Conservation (phyloP, 169 alveolate species). For the Plasmodium inui region DNA sequence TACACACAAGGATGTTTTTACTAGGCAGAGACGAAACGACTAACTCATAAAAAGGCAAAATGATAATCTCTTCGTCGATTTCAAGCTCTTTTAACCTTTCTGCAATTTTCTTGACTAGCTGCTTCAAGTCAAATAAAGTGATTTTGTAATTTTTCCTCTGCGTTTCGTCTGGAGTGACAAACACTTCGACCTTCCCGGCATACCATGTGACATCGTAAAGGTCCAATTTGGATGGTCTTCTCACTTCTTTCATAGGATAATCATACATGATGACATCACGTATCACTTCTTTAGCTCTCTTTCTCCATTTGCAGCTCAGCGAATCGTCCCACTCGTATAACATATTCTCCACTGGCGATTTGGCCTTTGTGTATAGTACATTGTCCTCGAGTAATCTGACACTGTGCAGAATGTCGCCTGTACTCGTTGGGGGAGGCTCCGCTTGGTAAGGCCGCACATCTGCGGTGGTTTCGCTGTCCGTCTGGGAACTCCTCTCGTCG, state of each 20-base stretch:
- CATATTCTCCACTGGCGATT: slow-evolving; percentile 78
- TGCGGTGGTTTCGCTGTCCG: not conserved
- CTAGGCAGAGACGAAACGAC: slow-evolving; percentile 20
- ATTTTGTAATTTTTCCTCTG: slow-evolving; percentile 60
- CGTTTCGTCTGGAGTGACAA: slow-evolving; percentile 73
- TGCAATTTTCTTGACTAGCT: slow-evolving; percentile 56
- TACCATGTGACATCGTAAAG: slow-evolving; percentile 86
- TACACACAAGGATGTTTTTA: slow-evolving; percentile 71
- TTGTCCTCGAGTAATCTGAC: slow-evolving; percentile 79
- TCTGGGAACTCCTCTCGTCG: not conserved
- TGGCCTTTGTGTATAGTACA: slow-evolving; percentile 79
- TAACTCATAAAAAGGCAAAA: slow-evolving; percentile 67
- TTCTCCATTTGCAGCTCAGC: slow-evolving; percentile 81
- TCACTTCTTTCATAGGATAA: slow-evolving; percentile 80
- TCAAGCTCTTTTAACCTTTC: slow-evolving; percentile 68
- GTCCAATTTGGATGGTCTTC: slow-evolving; percentile 83
- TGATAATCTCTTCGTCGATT: slow-evolving; percentile 62
- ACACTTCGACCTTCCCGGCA: slow-evolving; percentile 81
- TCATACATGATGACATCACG: slow-evolving; percentile 85
- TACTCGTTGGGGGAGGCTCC: not conserved
- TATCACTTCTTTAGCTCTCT: slow-evolving; percentile 81
- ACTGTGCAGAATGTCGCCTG: slow-evolving; percentile 53
- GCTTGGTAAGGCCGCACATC: not conserved
- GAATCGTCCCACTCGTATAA: slow-evolving; percentile 86
- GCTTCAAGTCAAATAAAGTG: slow-evolving; percentile 37